phyloP scores from a whole-genome alignment of 352 stramenopile genomes.

The Globisporangium paroecandrum region DNA sequence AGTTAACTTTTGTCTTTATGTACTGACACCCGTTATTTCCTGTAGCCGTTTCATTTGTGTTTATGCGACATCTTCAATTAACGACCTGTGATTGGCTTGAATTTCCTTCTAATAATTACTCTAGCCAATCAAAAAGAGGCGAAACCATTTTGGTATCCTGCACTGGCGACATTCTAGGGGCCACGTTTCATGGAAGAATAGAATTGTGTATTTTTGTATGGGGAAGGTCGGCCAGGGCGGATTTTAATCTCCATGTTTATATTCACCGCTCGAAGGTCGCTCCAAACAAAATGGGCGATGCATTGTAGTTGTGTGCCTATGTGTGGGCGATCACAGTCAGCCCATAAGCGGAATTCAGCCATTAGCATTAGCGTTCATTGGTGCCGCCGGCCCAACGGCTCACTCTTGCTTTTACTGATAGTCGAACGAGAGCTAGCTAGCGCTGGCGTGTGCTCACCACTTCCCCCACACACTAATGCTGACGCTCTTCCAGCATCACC shows the following conservation, averaged over 20 bases:
- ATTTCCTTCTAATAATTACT: not conserved
- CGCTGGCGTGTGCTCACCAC: not conserved
- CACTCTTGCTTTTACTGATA: not conserved
- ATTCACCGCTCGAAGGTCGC: no score
- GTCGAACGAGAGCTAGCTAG: not conserved
- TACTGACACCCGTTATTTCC: not conserved
- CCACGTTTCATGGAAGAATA: no score
- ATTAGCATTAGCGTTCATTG: no score
- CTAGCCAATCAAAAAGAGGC: not conserved
- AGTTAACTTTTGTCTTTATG: not conserved
- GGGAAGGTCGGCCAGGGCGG: no score
- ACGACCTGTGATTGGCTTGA: not conserved
- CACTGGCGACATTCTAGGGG: not conserved
- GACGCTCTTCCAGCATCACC: constrained; percentile 9
- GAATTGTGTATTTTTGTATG: no score
- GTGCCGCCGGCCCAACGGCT: no score
- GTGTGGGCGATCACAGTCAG: no score
- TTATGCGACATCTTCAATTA: not conserved
- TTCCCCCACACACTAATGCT: not conserved
- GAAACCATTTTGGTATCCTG: not conserved
- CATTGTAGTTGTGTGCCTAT: no score
- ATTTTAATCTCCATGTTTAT: no score
- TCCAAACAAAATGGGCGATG: no score
- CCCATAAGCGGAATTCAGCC: no score
- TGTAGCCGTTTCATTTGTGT: not conserved